Base-by-base conservation (phyloP, 2,329 filamentous ascomycete species). In the Verticillium albo-atrum region DNA sequence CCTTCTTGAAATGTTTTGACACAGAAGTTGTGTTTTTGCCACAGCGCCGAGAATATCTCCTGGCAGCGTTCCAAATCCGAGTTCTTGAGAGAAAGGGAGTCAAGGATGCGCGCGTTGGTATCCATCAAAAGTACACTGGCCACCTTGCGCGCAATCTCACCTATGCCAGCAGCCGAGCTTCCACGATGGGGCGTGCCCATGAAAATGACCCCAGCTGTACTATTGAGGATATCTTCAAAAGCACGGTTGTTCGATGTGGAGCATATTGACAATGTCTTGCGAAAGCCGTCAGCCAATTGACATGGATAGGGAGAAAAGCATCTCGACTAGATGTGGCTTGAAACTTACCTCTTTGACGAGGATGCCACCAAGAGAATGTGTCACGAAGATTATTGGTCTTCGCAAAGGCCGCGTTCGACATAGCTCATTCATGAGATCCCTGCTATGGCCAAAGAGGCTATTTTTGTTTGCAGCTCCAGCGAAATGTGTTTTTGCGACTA, bases 1-100 rank as follows among this genome's bases (percentile, higher is more conserved):
- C 61, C 57, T 28, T 67, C 66, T 47, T 65, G 64, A 12, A 66
- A 65, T 0, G 64, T 66, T 30, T 67, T 67, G 23, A 65, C 65
- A 25, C 55, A 53, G 25, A 66, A 66, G 2, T 50, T 34, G 23
- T 67, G 51, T 3, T 56, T 58, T 3, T 51, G 58, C 65, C 65
- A 67, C 1, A 65, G 37, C 2, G 14, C 4, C 1, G 62, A 64
- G 25, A 66, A 67, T 0, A 58, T 23, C 10, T 65, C 65, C 34
- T 64, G 65, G 10, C 58, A 58, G 12, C 63, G 50, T 10, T 64
- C 62, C 3, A 66, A 50, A n/a, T 64, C 66, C 2, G 60, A 50
- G 1, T 56, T 62, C 25, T 51, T 60, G 4, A 65, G 54, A 0
- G 61, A 57, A 0, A 64, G 55, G 5, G 56, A 55, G 10, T 62